Conservation (phyloP, 208 protist genomes). For the Trypanosoma avium region DNA sequence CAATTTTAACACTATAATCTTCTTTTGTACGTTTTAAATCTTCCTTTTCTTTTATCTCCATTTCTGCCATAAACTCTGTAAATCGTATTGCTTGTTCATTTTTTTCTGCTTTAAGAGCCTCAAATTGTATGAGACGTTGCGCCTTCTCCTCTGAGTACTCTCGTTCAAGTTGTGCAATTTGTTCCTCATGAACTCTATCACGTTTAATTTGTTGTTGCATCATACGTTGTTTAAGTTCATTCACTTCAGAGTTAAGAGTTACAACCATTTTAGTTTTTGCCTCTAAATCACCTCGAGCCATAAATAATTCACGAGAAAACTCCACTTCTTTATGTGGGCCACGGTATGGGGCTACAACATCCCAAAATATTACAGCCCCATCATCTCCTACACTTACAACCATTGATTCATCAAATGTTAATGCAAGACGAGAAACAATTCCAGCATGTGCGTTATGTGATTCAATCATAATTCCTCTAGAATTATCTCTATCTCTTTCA, state of each 20-base stretch:
- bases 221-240: conserved; percentile 93
- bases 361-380: conserved; percentile 89
- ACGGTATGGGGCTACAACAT: conserved; percentile 90
- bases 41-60: conserved; percentile 71
- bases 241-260: conserved; percentile 79
- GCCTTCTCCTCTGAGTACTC: conserved; percentile 77
- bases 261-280: conserved; percentile 66
- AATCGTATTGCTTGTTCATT: conserved; percentile 95
- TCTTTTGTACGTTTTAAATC: conserved; percentile 68
- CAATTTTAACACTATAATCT: conserved; percentile 93
- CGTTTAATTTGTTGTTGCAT: conserved; percentile 93
- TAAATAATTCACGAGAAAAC: conserved; percentile 94
- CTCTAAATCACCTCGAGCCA: conserved; percentile 93
- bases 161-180: conserved; percentile 87
- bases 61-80: conserved; percentile 91
- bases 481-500: conserved; percentile 35
- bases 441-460: conserved; percentile 83
- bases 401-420: conserved; percentile 92
- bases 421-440: conserved; percentile 73
- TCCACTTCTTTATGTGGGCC: conserved; percentile 68
- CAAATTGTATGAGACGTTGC: conserved; percentile 68
- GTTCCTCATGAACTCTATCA: conserved; percentile 93
- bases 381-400: conserved; percentile 95
- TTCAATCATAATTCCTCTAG: conserved; percentile 79
- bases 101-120: conserved; percentile 79